Percentiles rank a stretch among this genome's conserved stretches.
Conservation (phyloP, 305 asterid species). For the Fraxinus latifolia region DNA sequence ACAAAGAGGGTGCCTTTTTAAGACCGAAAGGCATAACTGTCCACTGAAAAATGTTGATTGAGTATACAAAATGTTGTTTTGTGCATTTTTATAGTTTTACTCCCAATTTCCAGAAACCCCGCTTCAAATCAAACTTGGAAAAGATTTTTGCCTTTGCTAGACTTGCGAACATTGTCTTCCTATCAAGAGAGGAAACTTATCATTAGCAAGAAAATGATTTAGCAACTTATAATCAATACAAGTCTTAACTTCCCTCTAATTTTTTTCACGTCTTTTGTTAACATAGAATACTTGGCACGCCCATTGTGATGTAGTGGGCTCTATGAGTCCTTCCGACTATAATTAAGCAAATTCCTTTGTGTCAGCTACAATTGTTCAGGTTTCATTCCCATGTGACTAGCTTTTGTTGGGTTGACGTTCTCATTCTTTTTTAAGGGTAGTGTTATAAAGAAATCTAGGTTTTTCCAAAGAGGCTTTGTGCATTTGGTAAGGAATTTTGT, state of each 20-base stretch:
- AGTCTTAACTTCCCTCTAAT: neutral
- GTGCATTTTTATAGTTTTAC: neutral
- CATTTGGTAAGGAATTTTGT: neutral
- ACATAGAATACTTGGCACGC: neutral
- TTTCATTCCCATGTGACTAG: neutral
- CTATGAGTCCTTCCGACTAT: neutral
- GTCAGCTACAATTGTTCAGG: neutral
- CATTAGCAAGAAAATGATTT: neutral
- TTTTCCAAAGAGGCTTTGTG: neutral
- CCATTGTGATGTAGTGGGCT: neutral
- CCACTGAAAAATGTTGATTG: neutral
- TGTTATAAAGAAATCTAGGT: neutral
- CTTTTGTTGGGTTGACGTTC: neutral
- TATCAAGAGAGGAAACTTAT: neutral
- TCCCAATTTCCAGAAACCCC: neutral
- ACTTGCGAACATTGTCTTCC: neutral
- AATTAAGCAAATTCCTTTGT: neutral
- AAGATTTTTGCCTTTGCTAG: neutral
- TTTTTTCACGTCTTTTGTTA: neutral
- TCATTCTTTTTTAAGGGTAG: neutral
- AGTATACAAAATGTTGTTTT: neutral
- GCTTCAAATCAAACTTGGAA: neutral
- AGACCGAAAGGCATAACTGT: neutral
- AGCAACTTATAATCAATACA: neutral
- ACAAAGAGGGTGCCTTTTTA: neutral